Evolutionary conservation across 2,329 filamentous ascomycete genomes (phyloP).

Genomic region (Diaporthe caulivora): DNA sequence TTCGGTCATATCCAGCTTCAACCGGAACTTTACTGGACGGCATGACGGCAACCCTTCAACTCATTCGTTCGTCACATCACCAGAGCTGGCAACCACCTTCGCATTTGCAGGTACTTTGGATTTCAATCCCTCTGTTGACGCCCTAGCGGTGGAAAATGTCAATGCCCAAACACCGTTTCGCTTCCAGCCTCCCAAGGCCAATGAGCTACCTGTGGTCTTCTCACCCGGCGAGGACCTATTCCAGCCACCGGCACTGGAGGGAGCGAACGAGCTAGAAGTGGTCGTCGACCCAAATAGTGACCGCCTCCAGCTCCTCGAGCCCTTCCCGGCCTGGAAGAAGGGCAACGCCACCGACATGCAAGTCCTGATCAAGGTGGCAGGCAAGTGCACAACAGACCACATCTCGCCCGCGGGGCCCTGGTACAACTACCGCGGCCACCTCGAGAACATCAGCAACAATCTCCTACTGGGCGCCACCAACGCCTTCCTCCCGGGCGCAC

Average conservation of each 20-base stretch:
- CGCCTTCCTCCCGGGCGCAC: conserved; percentile 45
- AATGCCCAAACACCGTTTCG: conserved; percentile 39
- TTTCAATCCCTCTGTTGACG: conserved; percentile 77
- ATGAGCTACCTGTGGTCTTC: conserved; percentile 46
- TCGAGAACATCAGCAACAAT: conserved; percentile 54
- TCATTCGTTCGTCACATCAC: conserved; percentile 98
- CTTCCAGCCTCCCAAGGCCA: conserved; percentile 45
- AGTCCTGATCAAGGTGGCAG: conserved; percentile 50
- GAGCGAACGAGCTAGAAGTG: conserved; percentile 44
- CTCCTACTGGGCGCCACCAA: conserved; percentile 51
- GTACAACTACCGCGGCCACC: conserved; percentile 54
- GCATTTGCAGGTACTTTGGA: conserved; percentile 91
- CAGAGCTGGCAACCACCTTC: conserved; percentile 97
- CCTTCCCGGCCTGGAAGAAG: conserved; percentile 46
- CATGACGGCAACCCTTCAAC: conserved; percentile 97
- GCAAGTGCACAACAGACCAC: conserved; percentile 56
- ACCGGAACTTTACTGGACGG: conserved; percentile 96
- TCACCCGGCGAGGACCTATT: conserved; percentile 44
- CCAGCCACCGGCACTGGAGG: conserved; percentile 43
- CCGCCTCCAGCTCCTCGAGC: conserved; percentile 46
- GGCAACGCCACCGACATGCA: conserved; percentile 44
- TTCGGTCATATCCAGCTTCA: conserved; percentile 97
- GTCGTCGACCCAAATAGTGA: conserved; percentile 46
- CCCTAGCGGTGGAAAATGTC: conserved; percentile 13
- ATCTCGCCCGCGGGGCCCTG: conserved; percentile 54